A percentile compares a stretch with the other conserved stretches of the same genome.
Conservation (phyloP, 306 rosid genomes). For the Amphicarpaea edgeworthii region DNA sequence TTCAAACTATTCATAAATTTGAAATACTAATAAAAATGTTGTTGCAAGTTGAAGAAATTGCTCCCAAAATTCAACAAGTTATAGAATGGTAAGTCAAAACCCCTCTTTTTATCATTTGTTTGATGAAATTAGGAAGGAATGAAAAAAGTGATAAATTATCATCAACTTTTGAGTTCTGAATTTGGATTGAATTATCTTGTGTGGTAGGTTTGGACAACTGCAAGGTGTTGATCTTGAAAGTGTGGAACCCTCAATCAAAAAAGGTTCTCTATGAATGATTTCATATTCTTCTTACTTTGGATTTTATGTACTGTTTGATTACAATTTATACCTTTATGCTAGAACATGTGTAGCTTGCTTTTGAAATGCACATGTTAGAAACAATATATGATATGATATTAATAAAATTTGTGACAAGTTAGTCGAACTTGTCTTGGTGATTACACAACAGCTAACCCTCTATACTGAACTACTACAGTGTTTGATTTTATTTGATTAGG, state of each 20-base stretch:
- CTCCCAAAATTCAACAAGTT: conserved; percentile 81
- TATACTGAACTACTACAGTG: neutral
- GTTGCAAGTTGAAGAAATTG: conserved; percentile 72
- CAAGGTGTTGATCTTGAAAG: conserved; percentile 76
- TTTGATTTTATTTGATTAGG: conserved; percentile 23
- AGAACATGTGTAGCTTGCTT: conserved; percentile 10
- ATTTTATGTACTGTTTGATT: neutral
- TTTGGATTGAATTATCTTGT: conserved; percentile 31
- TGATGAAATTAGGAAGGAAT: too few relatives aligned
- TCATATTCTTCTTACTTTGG: neutral
- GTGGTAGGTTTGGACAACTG: conserved; percentile 86
- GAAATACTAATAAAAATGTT: neutral
- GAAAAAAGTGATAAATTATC: too few relatives aligned
- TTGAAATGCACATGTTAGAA: too few relatives aligned
- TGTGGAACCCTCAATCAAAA: conserved; percentile 82
- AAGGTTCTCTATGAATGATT: conserved; percentile 58
- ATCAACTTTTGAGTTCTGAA: neutral
- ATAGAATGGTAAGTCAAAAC: conserved; percentile 66
- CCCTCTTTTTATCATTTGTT: too few relatives aligned
- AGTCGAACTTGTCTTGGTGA: neutral
- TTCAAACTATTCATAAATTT: neutral
- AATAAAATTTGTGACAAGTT: neutral
- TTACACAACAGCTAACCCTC: conserved; percentile 8
- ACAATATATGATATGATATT: neutral
- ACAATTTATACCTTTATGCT: neutral